Conservation (phyloP, 768 basidiomycete genomes). For the Rossbeevera mucosa region DNA sequence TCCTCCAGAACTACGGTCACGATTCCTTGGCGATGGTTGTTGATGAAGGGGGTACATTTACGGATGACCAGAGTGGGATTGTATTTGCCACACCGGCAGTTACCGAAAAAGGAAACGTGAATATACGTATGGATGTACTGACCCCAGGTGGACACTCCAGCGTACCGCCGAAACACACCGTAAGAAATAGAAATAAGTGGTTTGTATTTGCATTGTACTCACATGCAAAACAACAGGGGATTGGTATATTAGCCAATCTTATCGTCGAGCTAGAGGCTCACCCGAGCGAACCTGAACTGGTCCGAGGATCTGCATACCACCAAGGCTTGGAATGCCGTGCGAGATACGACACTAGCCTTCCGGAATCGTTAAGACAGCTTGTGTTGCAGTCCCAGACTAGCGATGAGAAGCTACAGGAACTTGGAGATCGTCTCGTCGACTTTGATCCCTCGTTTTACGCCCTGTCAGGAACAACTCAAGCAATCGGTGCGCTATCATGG, state of each 20-base stretch:
- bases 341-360: constrained; percentile 36
- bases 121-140: constrained; percentile 38
- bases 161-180: constrained; percentile 51
- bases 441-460: constrained; percentile 21
- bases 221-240: constrained; percentile 24
- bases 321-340: constrained; percentile 39
- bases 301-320: constrained; percentile 24
- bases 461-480: constrained; percentile 25
- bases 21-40: too few relatives aligned
- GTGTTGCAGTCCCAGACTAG: constrained; percentile 20
- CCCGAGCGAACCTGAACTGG: constrained; percentile 34
- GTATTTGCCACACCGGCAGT: constrained; percentile 30
- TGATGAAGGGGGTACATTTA: too few relatives aligned
- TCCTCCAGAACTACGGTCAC: too few relatives aligned
- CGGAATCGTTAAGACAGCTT: constrained; percentile 16
- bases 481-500: constrained; percentile 19
- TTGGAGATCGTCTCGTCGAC: constrained; percentile 13
- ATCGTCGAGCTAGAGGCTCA: constrained; percentile 45
- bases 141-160: constrained; percentile 54
- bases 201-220: neutral
- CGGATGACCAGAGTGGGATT: too few relatives aligned
- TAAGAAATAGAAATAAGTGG: constrained; percentile 18
- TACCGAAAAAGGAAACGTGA: constrained; percentile 42
- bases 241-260: constrained; percentile 48
- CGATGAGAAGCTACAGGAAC: constrained; percentile 17